phyloP scores from a whole-genome alignment of 768 basidiomycete genomes.

The Ramaria sp. region DNA sequence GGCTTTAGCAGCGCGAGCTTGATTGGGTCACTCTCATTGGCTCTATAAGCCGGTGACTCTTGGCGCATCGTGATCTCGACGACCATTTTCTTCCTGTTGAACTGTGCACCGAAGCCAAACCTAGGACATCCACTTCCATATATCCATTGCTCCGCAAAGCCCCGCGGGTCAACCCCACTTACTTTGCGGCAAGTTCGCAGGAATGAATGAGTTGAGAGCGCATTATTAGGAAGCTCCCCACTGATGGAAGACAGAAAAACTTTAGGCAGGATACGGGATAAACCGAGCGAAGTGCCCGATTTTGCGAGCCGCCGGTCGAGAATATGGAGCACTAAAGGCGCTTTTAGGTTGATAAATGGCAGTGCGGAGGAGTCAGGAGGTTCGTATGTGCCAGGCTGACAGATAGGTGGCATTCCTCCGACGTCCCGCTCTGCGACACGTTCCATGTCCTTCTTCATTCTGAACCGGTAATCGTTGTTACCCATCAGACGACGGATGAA shows the following conservation, averaged over 20 bases:
- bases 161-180: conserved; percentile 78
- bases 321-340: conserved; percentile 93
- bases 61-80: conserved; percentile 94
- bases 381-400: conserved; percentile 75
- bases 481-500: conserved; percentile 83
- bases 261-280: conserved; percentile 91
- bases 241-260: conserved; percentile 89
- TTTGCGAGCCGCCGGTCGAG: conserved; percentile 90
- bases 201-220: conserved; percentile 83
- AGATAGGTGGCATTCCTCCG: conserved; percentile 85
- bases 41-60: conserved; percentile 64
- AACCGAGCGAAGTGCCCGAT: conserved; percentile 87
- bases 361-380: conserved; percentile 73
- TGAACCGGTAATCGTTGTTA: conserved; percentile 94
- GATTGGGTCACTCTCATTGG: conserved; percentile 57
- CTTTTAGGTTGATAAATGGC: conserved; percentile 89
- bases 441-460: conserved; percentile 93
- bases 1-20: conserved; percentile 65
- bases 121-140: conserved; percentile 94
- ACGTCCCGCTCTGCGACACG: conserved; percentile 81
- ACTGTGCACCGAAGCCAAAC: conserved; percentile 81
- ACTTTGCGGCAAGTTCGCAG: conserved; percentile 88
- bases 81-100: conserved; percentile 97
- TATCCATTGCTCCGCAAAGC: conserved; percentile 99
- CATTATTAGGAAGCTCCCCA: conserved; percentile 78